A percentile compares a stretch with the other conserved stretches of the same genome.
phyloP scores from a whole-genome alignment of 345 rosid species.

The Laguncularia racemosa region DNA sequence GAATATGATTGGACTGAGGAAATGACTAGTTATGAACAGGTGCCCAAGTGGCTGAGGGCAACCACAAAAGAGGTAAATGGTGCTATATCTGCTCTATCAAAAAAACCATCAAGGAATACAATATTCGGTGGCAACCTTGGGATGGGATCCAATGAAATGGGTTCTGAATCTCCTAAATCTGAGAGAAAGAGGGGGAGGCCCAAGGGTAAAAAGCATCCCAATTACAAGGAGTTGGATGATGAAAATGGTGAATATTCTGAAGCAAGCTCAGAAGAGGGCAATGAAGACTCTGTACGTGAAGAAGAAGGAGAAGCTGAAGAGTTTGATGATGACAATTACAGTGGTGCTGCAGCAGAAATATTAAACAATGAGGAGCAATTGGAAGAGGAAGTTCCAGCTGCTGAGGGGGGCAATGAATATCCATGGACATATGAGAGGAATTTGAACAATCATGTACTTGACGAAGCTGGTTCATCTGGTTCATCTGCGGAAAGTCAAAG shows the following conservation, averaged over 20 bases:
- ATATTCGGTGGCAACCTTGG: conserved; percentile 35
- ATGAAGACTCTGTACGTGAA: conserved; percentile 66
- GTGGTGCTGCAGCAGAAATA: conserved; percentile 52
- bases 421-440: conserved; percentile 40
- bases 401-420: conserved; percentile 47
- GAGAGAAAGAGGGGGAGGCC: conserved; percentile 90
- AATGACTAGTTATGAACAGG: conserved; percentile 88
- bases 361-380: conserved; percentile 56
- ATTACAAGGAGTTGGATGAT: conserved; percentile 94
- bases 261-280: conserved; percentile 85
- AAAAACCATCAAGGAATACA: conserved; percentile 75
- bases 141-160: conserved; percentile 46
- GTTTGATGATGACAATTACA: conserved; percentile 76
- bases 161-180: conserved; percentile 16
- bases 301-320: conserved; percentile 85
- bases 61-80: conserved; percentile 74
- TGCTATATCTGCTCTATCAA: conserved; percentile 62
- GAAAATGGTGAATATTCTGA: conserved; percentile 81
- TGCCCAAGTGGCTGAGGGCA: conserved; percentile 98
- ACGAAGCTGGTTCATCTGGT: conserved; percentile 81
- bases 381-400: conserved; percentile 64
- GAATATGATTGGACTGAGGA: conserved; percentile 90
- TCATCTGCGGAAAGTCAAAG: conserved; percentile 79
- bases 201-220: conserved; percentile 71
- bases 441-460: conserved; percentile 40